phyloP scores from a whole-genome alignment of 441 rosid genomes.

The Populus trichocarpa region DNA sequence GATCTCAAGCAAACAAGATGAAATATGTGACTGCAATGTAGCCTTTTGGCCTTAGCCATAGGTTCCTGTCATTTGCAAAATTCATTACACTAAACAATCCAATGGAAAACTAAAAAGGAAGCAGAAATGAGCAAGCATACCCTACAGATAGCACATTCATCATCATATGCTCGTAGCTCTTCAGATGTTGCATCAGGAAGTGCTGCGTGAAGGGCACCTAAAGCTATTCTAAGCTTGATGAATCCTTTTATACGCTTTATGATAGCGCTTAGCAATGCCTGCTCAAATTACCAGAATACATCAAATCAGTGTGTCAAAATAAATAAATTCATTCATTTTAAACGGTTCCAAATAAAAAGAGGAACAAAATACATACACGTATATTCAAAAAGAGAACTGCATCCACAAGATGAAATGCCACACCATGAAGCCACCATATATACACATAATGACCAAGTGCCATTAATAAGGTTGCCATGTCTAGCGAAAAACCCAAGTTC shows the following conservation, averaged over 20 bases:
- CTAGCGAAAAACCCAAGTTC: conserved; percentile 85
- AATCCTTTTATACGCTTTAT: conserved; percentile 89
- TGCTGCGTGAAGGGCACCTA: conserved; percentile 93
- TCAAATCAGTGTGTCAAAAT: conserved; percentile 13
- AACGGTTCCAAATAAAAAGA: conserved; percentile 10
- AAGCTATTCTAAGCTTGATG: conserved; percentile 77
- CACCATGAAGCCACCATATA: conserved; percentile 97
- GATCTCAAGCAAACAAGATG: conserved; percentile 99
- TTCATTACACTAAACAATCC: conserved; percentile 22
- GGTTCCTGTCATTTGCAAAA: conserved; percentile 71
- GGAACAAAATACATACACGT: conserved; percentile 59
- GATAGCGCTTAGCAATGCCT: conserved; percentile 93
- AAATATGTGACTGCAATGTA: conserved; percentile 87
- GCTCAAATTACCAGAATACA: conserved; percentile 28
- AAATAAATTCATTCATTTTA: background rate
- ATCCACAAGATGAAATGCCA: conserved; percentile 94
- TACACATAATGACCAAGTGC: conserved; percentile 88
- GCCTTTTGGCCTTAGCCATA: conserved; percentile 97
- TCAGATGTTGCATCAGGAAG: conserved; percentile 97
- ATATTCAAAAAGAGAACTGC: conserved; percentile 85
- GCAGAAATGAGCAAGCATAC: conserved; percentile 40
- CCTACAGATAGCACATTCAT: conserved; percentile 99
- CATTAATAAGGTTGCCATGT: conserved; percentile 89
- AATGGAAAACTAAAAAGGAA: conserved; percentile 14
- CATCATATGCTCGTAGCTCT: conserved; percentile 84